phyloP scores from a whole-genome alignment of 1,284 basidiomycete species.

The Tilletia walkeri region DNA sequence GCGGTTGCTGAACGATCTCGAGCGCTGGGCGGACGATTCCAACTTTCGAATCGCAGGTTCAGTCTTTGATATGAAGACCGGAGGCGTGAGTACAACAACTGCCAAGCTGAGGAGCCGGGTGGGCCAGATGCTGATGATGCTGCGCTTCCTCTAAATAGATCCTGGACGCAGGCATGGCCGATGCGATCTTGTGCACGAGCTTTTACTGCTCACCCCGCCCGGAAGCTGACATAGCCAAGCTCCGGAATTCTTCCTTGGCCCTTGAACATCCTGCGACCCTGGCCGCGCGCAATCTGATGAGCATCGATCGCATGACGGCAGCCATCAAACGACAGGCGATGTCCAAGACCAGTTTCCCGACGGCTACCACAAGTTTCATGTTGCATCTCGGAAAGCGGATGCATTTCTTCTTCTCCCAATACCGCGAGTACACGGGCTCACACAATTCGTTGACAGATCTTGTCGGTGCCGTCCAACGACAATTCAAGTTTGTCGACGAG shows the following conservation, averaged over 20 bases:
- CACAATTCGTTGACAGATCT: slow-evolving; percentile 11
- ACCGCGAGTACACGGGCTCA: slow-evolving; percentile 7
- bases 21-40: not conserved
- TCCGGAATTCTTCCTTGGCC: not conserved
- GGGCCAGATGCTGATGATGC: not conserved
- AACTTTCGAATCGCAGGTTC: slow-evolving; percentile 8
- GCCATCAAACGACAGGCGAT: not conserved
- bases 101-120: not conserved
- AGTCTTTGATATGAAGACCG: not conserved
- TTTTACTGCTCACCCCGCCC: not conserved
- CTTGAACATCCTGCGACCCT: not conserved
- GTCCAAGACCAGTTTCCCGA: not conserved
- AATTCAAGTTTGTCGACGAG: slow-evolving; percentile 23
- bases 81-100: not conserved
- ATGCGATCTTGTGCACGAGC: not conserved
- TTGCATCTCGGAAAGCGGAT: not conserved
- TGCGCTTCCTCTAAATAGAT: not conserved
- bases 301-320: not conserved
- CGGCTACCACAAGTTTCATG: not conserved
- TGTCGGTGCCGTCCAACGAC: slow-evolving; percentile 17
- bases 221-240: not conserved
- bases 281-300: not conserved
- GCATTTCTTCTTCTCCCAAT: slow-evolving; percentile 6
- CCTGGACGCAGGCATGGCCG: not conserved
- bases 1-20: not conserved